These are phyloP conservation scores for Blastomyces percursus DNA, from an alignment of 2,329 filamentous ascomycete species.

Conservation along the genomic window DNA sequence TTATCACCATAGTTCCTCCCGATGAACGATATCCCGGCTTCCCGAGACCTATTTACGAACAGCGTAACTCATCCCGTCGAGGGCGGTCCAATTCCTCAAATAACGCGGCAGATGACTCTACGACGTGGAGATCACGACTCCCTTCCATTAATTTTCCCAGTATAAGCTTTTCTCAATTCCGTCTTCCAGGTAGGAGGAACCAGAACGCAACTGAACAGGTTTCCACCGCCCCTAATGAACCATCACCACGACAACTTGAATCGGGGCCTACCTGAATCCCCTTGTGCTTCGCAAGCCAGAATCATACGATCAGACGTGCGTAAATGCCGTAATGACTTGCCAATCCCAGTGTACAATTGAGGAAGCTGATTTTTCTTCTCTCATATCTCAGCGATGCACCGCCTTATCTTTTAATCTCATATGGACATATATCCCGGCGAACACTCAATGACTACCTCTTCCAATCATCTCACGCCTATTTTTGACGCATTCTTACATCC, in stretches of 20 bases:
- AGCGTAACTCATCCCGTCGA: conserved; percentile 9
- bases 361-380: not conserved
- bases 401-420: not conserved
- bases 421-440: not conserved
- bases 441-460: not conserved
- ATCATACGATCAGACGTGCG: not conserved
- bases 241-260: conserved; percentile 14
- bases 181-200: conserved; percentile 1
- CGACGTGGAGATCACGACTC: conserved; percentile 11
- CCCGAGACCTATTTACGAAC: conserved; percentile 13
- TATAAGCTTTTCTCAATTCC: conserved; percentile 8
- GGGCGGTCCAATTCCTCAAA: conserved; percentile 3
- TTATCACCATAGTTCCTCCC: conserved; percentile 22
- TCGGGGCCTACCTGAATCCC: conserved; percentile 8
- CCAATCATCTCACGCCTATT: not conserved
- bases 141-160: conserved; percentile 1
- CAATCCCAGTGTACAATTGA: not conserved
- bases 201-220: not conserved
- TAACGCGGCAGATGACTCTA: not conserved
- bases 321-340: not conserved
- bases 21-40: conserved; percentile 18
- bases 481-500: not conserved
- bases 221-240: conserved; percentile 1
- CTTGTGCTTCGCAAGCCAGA: not conserved
- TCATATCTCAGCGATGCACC: not conserved